Percentiles rank a stretch among this genome's conserved stretches.
Evolutionary conservation across 73 alveolate species (phyloP).

Genomic region (Paramecium sonneborni): DNA sequence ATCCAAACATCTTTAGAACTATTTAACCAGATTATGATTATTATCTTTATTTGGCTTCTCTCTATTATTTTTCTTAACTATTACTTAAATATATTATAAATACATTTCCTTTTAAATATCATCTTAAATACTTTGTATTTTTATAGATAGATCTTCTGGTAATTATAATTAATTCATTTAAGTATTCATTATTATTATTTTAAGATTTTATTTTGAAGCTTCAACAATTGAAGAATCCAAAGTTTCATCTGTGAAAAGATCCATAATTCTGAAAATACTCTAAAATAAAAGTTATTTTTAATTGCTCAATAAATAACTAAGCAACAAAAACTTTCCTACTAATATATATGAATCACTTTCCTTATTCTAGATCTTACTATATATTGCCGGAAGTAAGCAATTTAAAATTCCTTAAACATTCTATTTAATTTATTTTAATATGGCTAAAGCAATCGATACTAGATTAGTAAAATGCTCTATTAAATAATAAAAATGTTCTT

Average conservation of each 20-base stretch:
- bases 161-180: not conserved
- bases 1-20: constrained; percentile 17
- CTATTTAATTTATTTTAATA: not conserved
- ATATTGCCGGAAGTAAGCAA: not conserved
- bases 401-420: not conserved
- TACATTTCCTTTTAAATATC: not conserved
- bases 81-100: not conserved
- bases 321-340: not conserved
- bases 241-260: not conserved
- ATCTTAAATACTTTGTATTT: not conserved
- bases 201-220: not conserved
- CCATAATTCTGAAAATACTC: not conserved
- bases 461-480: not conserved
- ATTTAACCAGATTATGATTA: not conserved
- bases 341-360: not conserved
- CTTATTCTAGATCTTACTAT: not conserved
- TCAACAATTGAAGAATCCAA: not conserved
- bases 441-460: not conserved
- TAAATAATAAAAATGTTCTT: not conserved
- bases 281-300: not conserved
- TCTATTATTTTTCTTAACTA: constrained; percentile 12
- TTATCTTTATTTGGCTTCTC: not conserved
- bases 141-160: not conserved
- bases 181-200: not conserved
- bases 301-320: not conserved